These are phyloP conservation scores for Carex myosuroides DNA, from an alignment of 176 grass and related monocot genomes.

Conservation along the genomic window DNA sequence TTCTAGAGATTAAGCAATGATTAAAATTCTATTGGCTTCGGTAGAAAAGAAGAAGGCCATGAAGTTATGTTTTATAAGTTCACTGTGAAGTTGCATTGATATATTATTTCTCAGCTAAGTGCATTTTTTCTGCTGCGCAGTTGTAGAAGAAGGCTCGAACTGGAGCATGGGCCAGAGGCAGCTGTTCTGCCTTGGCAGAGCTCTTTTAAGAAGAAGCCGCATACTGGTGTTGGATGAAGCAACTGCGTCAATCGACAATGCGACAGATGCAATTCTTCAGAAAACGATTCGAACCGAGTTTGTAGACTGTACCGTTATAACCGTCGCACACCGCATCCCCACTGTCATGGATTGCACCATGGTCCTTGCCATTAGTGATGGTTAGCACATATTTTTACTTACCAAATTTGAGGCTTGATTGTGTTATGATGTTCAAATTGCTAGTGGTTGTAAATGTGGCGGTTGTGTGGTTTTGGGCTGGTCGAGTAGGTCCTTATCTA, in stretches of 20 bases:
- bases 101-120: background rate
- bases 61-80: background rate
- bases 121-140: constrained; percentile 19
- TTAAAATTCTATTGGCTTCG: background rate
- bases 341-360: constrained; percentile 79
- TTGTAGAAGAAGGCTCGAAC: constrained; percentile 80
- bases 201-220: constrained; percentile 54
- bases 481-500: background rate
- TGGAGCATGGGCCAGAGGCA: constrained; percentile 99
- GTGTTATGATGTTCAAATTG: background rate
- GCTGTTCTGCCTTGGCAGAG: constrained; percentile 78
- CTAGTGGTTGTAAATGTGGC: background rate
- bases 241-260: constrained; percentile 80
- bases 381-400: constrained; percentile 23
- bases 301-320: constrained; percentile 73
- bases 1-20: background rate
- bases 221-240: constrained; percentile 91
- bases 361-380: constrained; percentile 77
- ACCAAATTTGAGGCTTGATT: background rate
- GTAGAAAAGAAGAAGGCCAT: background rate
- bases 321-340: constrained; percentile 75
- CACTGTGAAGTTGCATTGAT: background rate
- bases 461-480: background rate
- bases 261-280: constrained; percentile 82
- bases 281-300: constrained; percentile 81